Evolutionary conservation across 148 eudicot species (phyloP).

Genomic region (Nyssa sinensis): DNA sequence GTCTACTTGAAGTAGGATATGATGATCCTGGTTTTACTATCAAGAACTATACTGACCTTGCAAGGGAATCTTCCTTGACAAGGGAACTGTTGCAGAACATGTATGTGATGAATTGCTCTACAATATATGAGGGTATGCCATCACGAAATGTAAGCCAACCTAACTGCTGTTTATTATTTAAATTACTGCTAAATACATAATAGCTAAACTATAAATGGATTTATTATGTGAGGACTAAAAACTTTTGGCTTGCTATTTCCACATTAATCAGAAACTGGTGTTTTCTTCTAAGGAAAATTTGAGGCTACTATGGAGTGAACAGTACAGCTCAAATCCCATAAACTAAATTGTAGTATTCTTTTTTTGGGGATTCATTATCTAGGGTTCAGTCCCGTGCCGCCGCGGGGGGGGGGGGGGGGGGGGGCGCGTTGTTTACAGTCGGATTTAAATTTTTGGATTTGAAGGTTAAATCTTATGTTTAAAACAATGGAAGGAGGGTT

Average conservation of each 20-base stretch:
- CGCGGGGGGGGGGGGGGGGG: too few relatives aligned
- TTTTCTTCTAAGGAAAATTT: too few relatives aligned
- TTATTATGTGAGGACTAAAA: neutral
- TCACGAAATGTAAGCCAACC: neutral
- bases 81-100: slow-evolving; percentile 7
- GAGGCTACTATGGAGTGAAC: too few relatives aligned
- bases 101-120: slow-evolving; percentile 2
- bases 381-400: too few relatives aligned
- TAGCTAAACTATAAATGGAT: neutral
- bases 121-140: neutral
- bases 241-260: neutral
- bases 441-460: neutral
- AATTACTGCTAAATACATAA: neutral
- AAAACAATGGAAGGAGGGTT: neutral
- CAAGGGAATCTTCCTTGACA: slow-evolving; percentile 6
- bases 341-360: neutral
- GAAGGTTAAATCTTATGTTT: neutral
- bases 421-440: neutral
- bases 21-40: neutral
- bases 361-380: neutral
- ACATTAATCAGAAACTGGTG: too few relatives aligned
- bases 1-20: neutral
- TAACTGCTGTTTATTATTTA: neutral
- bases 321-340: too few relatives aligned
- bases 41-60: slow-evolving; percentile 1